Base-by-base conservation (phyloP, 2,329 filamentous ascomycete genomes). In the Microdochium bolleyi region DNA sequence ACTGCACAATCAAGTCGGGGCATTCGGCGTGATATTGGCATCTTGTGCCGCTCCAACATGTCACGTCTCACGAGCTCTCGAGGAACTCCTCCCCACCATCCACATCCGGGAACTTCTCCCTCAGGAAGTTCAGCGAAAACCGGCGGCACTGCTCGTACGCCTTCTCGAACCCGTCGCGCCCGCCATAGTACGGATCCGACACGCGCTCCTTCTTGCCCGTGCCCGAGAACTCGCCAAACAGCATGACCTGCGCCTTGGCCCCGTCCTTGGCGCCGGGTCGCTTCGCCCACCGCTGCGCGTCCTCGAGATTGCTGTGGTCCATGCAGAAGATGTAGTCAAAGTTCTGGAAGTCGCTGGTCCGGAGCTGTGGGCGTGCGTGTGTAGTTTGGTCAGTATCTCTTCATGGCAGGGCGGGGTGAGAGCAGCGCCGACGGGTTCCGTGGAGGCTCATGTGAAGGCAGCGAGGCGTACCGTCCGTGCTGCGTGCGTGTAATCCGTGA, bases 321-420 rank as follows among this genome's bases (percentile, higher is more conserved):
- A 99, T 99, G 55, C 89, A 92, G 53, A 99, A 84, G 55, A 99
- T 84, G 71, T 95, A 97, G 70, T 97, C 90, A 64, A 96, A 97
- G 16, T 79, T 77, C 53, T 84, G 74, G 62, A 97, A 95, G 70
- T 99, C 94, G 51, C 79, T 78, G 1, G 76, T 70, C 3, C 73
- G 71, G 50, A 85, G 67, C 79, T 83, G 53, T 48, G 19, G 3
- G 37, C 19, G 30, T 16, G 30, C 7, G 37, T 16, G 11, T 16
- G n/a, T 48, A 51, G 2, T 24, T 41, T 21, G n/a, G n/a, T n/a
- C n/a, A n/a, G n/a, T n/a, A n/a, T n/a, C n/a, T n/a, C n/a, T n/a
- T n/a, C n/a, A n/a, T n/a, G n/a, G n/a, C n/a, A n/a, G n/a, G n/a
- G n/a, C n/a, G n/a, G n/a, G n/a, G n/a, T n/a, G n/a, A n/a, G n/a